phyloP scores from a whole-genome alignment of 2,329 filamentous ascomycete genomes.

The Diplodia corticola region DNA sequence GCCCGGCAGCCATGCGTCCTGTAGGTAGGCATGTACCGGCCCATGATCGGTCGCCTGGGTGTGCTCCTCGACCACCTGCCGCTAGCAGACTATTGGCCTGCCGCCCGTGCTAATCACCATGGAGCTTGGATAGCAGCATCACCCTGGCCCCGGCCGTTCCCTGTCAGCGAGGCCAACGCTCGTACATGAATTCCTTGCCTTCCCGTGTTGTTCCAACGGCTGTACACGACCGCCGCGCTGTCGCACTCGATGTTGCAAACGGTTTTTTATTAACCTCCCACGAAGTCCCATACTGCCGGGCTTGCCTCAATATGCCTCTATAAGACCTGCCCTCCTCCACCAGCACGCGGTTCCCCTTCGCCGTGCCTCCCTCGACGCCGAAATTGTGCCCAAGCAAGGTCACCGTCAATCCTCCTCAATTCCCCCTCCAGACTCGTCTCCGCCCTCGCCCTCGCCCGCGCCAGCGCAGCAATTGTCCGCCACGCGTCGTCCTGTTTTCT shows the following conservation, averaged over 20 bases:
- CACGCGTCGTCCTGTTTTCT: constrained; percentile 21
- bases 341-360: constrained; percentile 21
- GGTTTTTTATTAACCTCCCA: constrained; percentile 43
- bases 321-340: constrained; percentile 33
- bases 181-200: constrained; percentile 39
- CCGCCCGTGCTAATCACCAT: constrained; percentile 16
- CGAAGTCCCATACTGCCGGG: constrained; percentile 36
- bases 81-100: constrained; percentile 31
- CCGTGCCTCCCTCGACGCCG: constrained; percentile 15
- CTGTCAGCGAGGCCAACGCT: constrained; percentile 26
- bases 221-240: constrained; percentile 31
- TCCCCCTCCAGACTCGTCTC: constrained; percentile 12
- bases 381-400: constrained; percentile 21
- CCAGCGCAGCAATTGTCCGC: constrained; percentile 17
- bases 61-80: constrained; percentile 18
- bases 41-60: constrained; percentile 25
- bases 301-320: constrained; percentile 36
- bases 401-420: constrained; percentile 19
- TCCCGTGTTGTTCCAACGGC: constrained; percentile 39
- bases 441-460: constrained; percentile 16
- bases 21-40: constrained; percentile 17
- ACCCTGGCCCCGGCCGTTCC: constrained; percentile 18
- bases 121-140: constrained; percentile 20
- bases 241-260: constrained; percentile 42
- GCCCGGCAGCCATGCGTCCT: constrained; percentile 11